Conservation (phyloP, 169 alveolate genomes). For the Babesia ovis region DNA sequence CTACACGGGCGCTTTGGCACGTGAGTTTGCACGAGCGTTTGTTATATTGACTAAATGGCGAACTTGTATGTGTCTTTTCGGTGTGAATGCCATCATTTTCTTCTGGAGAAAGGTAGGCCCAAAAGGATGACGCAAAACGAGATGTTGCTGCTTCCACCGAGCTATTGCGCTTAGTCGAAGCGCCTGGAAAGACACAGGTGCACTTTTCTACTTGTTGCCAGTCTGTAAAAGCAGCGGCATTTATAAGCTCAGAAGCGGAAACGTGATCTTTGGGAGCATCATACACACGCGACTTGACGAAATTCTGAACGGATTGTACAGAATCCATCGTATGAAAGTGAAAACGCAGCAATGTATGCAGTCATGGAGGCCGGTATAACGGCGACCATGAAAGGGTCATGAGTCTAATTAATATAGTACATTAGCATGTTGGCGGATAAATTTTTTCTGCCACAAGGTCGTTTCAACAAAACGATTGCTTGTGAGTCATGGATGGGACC, state of each 20-base stretch:
- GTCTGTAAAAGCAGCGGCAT: constrained; percentile 15
- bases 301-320: background rate
- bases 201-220: constrained; percentile 16
- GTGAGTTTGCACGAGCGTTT: background rate
- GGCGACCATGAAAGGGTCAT: background rate
- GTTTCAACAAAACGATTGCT: background rate
- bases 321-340: background rate
- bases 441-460: constrained; percentile 4
- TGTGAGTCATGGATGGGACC: constrained; percentile 1
- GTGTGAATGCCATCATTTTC: background rate
- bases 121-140: background rate
- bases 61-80: background rate
- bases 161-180: background rate
- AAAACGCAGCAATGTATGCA: background rate
- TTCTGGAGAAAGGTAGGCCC: constrained; percentile 29
- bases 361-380: background rate
- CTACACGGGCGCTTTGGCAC: background rate
- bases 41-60: background rate
- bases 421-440: background rate
- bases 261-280: background rate
- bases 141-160: background rate
- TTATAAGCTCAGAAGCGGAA: constrained; percentile 16
- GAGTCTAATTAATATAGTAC: background rate
- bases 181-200: background rate
- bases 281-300: background rate